Evolutionary conservation across 352 stramenopile species (phyloP), one percentile per base, ranked within the genome.

Genomic region (Albugo laibachii): DNA sequence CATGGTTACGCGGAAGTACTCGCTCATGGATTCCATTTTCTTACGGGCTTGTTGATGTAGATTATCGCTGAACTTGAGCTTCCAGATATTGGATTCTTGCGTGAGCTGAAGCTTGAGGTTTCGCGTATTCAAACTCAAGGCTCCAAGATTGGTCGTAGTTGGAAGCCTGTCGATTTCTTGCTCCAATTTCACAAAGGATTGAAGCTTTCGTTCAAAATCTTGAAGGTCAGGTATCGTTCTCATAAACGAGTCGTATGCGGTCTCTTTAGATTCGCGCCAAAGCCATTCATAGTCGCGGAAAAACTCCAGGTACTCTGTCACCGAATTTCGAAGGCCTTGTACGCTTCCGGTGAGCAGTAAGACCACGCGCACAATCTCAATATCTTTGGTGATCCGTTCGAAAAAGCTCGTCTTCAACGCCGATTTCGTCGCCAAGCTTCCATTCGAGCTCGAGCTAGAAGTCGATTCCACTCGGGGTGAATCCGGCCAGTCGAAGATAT

Each of bases 321-420:
- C 95, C 46, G 95, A 97, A 57, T 98, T 97, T 2, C 92, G 79
- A 14, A 98, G 76, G 5, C 93, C 93, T 58, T 99, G 94, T 15
- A 98, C 92, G 45, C 91, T 97, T 5, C 94, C 94, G 0, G 94
- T 98, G 5, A 99, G 76, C 20, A 99, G 64, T 11, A 99, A 52
- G 3, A 95, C 94, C 12, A 98, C 93, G 20, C 93, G 91, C 1
- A 98, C 94, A 41, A 99, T 97, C 62, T 99, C 94, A 59, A 98
- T 97, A 57, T 99, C 94, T 49, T 97, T 97, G 0, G 92, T 97
- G 45, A 99, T 98, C 0, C 92, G 81, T 48, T 96, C 92, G 55
- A 98, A 99, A 57, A 98, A 99, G 12, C 92, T 97, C 5, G 69
- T 50, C 39, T 83, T 84, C 1, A 56, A 55, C 15, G 60, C 63